phyloP scores from a whole-genome alignment of 2,329 filamentous ascomycete species.

The Rutstroemia sp. region DNA sequence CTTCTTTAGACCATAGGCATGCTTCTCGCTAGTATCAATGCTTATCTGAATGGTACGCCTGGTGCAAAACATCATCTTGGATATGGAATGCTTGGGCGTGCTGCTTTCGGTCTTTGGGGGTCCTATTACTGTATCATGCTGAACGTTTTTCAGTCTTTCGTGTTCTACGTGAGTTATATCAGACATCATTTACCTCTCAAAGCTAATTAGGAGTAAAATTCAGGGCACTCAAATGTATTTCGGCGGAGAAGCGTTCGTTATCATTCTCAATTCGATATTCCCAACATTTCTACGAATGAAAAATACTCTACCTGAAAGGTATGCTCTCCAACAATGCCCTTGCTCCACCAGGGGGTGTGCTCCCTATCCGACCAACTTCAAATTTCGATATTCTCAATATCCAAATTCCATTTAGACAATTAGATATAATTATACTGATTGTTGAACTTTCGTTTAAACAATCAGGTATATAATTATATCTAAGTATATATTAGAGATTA shows the following conservation, averaged over 20 bases:
- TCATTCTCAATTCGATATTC: slow-evolving; percentile 28
- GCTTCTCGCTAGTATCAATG: background rate
- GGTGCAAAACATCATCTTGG: background rate
- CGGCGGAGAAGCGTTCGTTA: background rate
- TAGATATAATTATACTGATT: too few species aligned
- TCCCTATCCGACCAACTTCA: too few species aligned
- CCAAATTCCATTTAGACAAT: too few species aligned
- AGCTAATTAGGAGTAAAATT: background rate
- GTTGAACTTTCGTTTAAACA: too few species aligned
- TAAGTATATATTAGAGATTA: too few species aligned
- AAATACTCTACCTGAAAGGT: slow-evolving; percentile 29
- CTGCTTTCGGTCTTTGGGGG: background rate
- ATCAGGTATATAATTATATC: too few species aligned
- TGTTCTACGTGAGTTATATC: background rate
- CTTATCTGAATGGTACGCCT: background rate
- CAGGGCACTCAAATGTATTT: background rate
- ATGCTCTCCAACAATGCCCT: slow-evolving; percentile 30
- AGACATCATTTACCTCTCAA: background rate
- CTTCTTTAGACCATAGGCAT: background rate
- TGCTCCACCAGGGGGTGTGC: slow-evolving; percentile 12
- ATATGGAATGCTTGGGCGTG: background rate
- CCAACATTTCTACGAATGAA: slow-evolving; percentile 31
- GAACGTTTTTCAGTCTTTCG: background rate
- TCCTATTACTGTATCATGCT: background rate
- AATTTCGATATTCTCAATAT: too few species aligned